Percentiles rank a stretch among this genome's conserved stretches.
Conservation (phyloP, 2,329 filamentous ascomycete species). For the Epichloe aotearoae region DNA sequence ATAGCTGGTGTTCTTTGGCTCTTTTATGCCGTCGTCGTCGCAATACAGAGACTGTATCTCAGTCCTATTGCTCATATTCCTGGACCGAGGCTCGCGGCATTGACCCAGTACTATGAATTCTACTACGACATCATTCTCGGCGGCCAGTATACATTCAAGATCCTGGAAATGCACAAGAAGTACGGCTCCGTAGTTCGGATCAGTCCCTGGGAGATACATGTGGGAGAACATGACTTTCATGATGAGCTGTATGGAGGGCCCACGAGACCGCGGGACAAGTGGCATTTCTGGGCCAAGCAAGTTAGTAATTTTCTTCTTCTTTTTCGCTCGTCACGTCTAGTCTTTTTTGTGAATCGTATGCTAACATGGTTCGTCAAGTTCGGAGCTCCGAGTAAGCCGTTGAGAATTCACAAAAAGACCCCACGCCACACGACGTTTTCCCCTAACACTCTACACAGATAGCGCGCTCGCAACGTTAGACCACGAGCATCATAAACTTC, state of each 20-base stretch:
- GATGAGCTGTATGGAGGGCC: slow-evolving; percentile 24
- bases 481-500: slow-evolving; percentile 20
- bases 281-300: slow-evolving; percentile 23
- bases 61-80: slow-evolving; percentile 26
- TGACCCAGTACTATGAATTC: slow-evolving; percentile 26
- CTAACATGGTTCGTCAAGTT: slow-evolving; percentile 11
- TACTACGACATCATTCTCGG: slow-evolving; percentile 30
- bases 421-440: not conserved
- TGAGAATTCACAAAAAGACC: not conserved
- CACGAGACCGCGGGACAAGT: slow-evolving; percentile 19
- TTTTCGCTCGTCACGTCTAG: not conserved
- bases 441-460: slow-evolving; percentile 12
- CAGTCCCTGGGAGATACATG: slow-evolving; percentile 26
- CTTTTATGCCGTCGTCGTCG: slow-evolving; percentile 16
- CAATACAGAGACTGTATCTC: slow-evolving; percentile 21
- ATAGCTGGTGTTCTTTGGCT: slow-evolving; percentile 15
- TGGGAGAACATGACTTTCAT: slow-evolving; percentile 24
- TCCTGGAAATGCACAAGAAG: slow-evolving; percentile 26
- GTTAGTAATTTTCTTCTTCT: slow-evolving; percentile 8
- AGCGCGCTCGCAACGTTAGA: slow-evolving; percentile 21
- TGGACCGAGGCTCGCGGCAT: slow-evolving; percentile 25
- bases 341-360: not conserved
- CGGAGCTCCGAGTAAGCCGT: slow-evolving; percentile 19
- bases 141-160: slow-evolving; percentile 29
- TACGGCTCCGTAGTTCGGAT: slow-evolving; percentile 30